A percentile compares a stretch with the other conserved stretches of the same genome.
These are phyloP conservation scores for Cladophialophora immunda DNA, from an alignment of 2,329 filamentous ascomycete genomes.

Conservation along the genomic window DNA sequence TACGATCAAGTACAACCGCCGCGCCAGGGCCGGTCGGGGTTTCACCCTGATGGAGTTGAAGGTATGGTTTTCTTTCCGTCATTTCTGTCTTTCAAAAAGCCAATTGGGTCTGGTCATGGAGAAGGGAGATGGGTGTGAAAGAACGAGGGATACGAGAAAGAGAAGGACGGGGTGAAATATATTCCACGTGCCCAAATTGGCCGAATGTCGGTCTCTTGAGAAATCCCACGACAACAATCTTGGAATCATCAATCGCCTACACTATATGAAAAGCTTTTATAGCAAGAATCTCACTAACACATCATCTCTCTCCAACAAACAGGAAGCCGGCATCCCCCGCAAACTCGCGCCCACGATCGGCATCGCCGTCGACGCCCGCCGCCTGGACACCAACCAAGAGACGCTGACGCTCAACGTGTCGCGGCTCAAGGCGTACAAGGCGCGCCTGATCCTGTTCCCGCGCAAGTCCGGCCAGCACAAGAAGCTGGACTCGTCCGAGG, in stretches of 20 bases:
- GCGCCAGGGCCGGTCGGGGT: conserved; percentile 93
- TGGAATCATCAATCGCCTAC: background rate
- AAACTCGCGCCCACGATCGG: conserved; percentile 95
- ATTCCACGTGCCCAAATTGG: background rate
- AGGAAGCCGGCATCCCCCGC: conserved; percentile 96
- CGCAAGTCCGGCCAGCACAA: conserved; percentile 93
- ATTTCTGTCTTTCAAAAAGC: background rate
- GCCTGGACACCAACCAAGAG: conserved; percentile 97
- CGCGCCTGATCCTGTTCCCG: conserved; percentile 96
- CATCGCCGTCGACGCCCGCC: conserved; percentile 95
- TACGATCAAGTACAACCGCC: conserved; percentile 99
- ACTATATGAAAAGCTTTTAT: background rate
- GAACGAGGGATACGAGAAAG: background rate
- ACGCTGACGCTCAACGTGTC: conserved; percentile 92
- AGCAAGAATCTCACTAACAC: background rate
- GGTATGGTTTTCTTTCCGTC: conserved; percentile 64
- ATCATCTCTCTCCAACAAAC: conserved; percentile 20
- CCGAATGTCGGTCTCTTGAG: background rate
- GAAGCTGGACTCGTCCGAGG: conserved; percentile 86
- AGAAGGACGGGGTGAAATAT: background rate
- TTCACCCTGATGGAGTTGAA: conserved; percentile 98
- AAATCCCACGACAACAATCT: background rate
- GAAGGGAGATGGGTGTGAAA: background rate
- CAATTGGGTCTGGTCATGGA: conserved; percentile 4
- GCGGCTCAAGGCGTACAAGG: conserved; percentile 97